Base-by-base conservation (phyloP, 2,329 filamentous ascomycete species). In the Beauveria australis region DNA sequence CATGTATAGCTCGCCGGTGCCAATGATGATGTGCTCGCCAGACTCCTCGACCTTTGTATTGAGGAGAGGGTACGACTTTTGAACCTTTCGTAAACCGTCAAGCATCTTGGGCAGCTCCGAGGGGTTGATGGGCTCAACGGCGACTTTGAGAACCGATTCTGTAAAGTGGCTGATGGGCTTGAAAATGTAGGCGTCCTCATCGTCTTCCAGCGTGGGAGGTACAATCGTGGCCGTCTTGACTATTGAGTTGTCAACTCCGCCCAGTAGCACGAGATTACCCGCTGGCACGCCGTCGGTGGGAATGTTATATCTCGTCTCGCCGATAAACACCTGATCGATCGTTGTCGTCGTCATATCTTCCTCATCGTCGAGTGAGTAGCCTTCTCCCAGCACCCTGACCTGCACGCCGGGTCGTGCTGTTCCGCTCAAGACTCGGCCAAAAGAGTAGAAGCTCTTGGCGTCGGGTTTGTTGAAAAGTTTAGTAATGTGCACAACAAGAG, bases 1-100 rank as follows among this genome's bases (percentile, higher is more conserved):
- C 92, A 99, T 97, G 78, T 99, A 99, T n/a, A 99, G 80, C 73
- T 99, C 94, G 63, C 94, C 94, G 0, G 94, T 99, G 26, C 94
- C 94, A 5, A 99, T 83, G 52, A 99, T 82, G 65, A 99, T 88
- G 71, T 99, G 94, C 74, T 99, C 94, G 55, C 94, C 94, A 1
- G 92, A 97, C 75, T 99, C 94, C 73, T 99, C 94, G 3, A 99
- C 94, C 73, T 97, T 97, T 5, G 94, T 99, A 14, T 89, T 91
- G 67, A 97, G 90, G 28, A 99, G 82, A 33, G 94, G 94, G 68
- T 97, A 99, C 68, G 91, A 96, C 75, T 99, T 99, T 80, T 97
- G 96, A 75, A 99, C 89, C 71, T 96, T 97, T 55, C 94, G 87
- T 53, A 99, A 81, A 61, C 94, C 94, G 71, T 99, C 94, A 66